These are phyloP conservation scores for Colletotrichum tropicale DNA, from an alignment of 2,329 filamentous ascomycete species.

Conservation along the genomic window DNA sequence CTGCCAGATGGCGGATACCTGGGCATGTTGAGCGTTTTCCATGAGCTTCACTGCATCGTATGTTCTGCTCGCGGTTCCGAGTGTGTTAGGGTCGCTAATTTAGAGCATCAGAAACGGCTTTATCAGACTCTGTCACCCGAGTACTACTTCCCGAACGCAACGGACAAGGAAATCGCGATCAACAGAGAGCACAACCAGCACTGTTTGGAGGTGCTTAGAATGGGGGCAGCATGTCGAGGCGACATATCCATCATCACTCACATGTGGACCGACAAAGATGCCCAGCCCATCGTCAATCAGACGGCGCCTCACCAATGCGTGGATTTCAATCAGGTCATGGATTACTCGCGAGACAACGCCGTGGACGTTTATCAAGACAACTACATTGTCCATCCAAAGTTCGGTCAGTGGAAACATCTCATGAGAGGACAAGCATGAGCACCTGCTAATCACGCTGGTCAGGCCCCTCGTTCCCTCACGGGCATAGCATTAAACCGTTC, in stretches of 20 bases:
- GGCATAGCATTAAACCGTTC: constrained; percentile 18
- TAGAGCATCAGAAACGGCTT: background rate
- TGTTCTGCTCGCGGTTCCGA: background rate
- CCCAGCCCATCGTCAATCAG: constrained; percentile 17
- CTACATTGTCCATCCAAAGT: constrained; percentile 18
- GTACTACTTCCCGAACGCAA: constrained; percentile 17
- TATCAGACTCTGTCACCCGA: constrained; percentile 15
- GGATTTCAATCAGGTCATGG: constrained; percentile 6
- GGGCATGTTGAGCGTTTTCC: constrained; percentile 17
- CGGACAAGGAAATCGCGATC: background rate
- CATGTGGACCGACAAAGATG: constrained; percentile 19
- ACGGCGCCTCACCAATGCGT: constrained; percentile 18
- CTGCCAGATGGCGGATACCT: constrained; percentile 18
- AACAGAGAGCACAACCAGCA: constrained; percentile 19
- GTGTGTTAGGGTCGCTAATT: background rate
- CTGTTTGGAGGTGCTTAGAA: constrained; percentile 15
- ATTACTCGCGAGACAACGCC: constrained; percentile 1
- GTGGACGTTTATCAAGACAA: constrained; percentile 17
- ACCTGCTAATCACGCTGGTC: background rate
- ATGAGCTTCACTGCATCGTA: constrained; percentile 18
- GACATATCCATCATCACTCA: constrained; percentile 19
- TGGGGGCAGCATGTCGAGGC: constrained; percentile 16
- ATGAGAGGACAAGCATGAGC: background rate
- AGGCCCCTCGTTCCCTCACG: constrained; percentile 16
- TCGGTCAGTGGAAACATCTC: background rate